A percentile compares a stretch with the other conserved stretches of the same genome.
Conservation (phyloP, 306 rosid species). For the Lotus japonicus region DNA sequence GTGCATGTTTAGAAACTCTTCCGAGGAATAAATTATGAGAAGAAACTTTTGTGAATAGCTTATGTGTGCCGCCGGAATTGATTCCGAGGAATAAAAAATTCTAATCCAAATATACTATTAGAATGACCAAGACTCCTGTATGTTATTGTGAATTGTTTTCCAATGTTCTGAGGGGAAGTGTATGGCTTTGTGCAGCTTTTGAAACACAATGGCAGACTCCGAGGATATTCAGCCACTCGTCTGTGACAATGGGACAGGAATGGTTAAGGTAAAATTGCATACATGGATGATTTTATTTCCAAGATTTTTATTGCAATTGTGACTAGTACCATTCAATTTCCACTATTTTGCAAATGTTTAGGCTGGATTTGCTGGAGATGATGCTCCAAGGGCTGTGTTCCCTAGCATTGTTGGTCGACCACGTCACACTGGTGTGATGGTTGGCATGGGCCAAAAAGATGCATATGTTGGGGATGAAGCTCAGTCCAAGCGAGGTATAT, state of each 20-base stretch:
- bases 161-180: constrained; percentile 9
- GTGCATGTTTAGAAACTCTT: too few relatives aligned
- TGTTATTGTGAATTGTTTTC: neutral
- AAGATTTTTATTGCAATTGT: too few relatives aligned
- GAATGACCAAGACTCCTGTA: too few relatives aligned
- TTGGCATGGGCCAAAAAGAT: constrained; percentile 92
- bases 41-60: too few relatives aligned
- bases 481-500: constrained; percentile 83
- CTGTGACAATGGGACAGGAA: constrained; percentile 90
- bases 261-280: constrained; percentile 58
- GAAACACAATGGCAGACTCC: constrained; percentile 57
- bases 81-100: too few relatives aligned
- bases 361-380: constrained; percentile 99
- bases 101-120: too few relatives aligned
- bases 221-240: constrained; percentile 95
- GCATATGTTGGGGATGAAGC: constrained; percentile 96
- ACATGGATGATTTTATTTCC: neutral
- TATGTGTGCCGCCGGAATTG: too few relatives aligned
- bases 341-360: constrained; percentile 17
- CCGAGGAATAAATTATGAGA: too few relatives aligned
- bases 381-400: constrained; percentile 95
- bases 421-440: constrained; percentile 95
- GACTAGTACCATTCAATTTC: too few relatives aligned
- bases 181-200: constrained; percentile 25
- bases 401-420: constrained; percentile 97